These are phyloP conservation scores for Arachis stenosperma DNA, from an alignment of 306 rosid genomes.

Conservation along the genomic window DNA sequence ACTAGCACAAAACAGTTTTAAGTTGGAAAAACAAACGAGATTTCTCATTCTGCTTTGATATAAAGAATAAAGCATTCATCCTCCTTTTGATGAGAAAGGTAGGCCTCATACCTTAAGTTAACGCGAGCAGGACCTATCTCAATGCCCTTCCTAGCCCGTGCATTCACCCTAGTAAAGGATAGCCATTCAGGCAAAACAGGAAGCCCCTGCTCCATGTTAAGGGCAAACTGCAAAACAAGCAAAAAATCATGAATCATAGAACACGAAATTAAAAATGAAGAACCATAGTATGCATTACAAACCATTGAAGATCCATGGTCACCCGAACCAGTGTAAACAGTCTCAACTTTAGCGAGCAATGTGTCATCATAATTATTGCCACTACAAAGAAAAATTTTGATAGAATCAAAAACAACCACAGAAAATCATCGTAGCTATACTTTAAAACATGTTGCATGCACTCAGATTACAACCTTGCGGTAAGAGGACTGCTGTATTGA, in stretches of 20 bases:
- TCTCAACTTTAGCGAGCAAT: constrained; percentile 83
- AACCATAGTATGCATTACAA: constrained; percentile 41
- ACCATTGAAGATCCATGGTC: constrained; percentile 96
- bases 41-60: constrained; percentile 27
- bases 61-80: constrained; percentile 34
- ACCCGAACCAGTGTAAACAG: constrained; percentile 92
- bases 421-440: constrained; percentile 23
- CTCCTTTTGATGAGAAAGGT: constrained; percentile 9
- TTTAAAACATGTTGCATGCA: constrained; percentile 26
- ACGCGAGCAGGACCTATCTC: constrained; percentile 75
- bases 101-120: constrained; percentile 64
- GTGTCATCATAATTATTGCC: constrained; percentile 82
- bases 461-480: constrained; percentile 75
- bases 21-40: constrained; percentile 39
- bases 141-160: constrained; percentile 80
- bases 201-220: constrained; percentile 90
- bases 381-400: constrained; percentile 51
- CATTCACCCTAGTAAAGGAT: constrained; percentile 79
- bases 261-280: constrained; percentile 25
- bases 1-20: constrained; percentile 57
- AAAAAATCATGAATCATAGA: constrained; percentile 35
- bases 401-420: constrained; percentile 29
- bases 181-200: constrained; percentile 91
- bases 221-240: constrained; percentile 70
- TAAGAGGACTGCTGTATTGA: constrained; percentile 76